Base-by-base conservation (phyloP, 768 basidiomycete species). In the Trametopsis cervina region DNA sequence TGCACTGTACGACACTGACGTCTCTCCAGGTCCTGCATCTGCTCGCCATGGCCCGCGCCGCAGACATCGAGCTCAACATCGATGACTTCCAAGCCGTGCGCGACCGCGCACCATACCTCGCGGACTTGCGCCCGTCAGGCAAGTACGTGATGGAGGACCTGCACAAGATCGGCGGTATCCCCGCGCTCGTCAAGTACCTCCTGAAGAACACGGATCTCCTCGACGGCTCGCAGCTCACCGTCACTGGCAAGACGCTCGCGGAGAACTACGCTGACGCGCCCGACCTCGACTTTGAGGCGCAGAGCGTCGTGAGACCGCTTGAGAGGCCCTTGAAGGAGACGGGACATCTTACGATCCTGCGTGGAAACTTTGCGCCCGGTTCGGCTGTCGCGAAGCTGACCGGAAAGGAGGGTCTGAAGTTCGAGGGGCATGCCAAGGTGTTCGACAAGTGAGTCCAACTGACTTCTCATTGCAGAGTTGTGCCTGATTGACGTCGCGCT, bases 341-440 rank as follows among this genome's bases (percentile, higher is more conserved):
- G 2, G 93, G 93, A 1, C 93, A 95, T 66, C 66, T 96, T 56
- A 83, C 82, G 11, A 91, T 97, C 57, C 66, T 97, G 52, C 77
- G 82, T 44, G 93, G 93, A n/a, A 93, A 88, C 65, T 70, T 97
- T 37, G 83, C 88, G 2, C 93, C 93, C 0, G 87, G 77, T 42
- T 83, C 83, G 1, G 85, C 90, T 23, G 92, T 97, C 17, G 89
- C 91, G 13, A 97, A 97, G 67, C 70, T 96, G 53, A 95, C 93
- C 4, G 92, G 93, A 12, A 93, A 94, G 66, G 93, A 96, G 66
- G 93, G 93, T 4, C 64, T 80, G 44, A 73, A 68, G 18, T 96
- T 96, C 55, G 85, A 89, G 73, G 87, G 89, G 44, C 64, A 70
- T 20, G 89, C 89, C 11, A 85, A 77, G 64, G 88, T 85, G 58